phyloP scores from a whole-genome alignment of 306 rosid species.

The Fragaria ananassa region DNA sequence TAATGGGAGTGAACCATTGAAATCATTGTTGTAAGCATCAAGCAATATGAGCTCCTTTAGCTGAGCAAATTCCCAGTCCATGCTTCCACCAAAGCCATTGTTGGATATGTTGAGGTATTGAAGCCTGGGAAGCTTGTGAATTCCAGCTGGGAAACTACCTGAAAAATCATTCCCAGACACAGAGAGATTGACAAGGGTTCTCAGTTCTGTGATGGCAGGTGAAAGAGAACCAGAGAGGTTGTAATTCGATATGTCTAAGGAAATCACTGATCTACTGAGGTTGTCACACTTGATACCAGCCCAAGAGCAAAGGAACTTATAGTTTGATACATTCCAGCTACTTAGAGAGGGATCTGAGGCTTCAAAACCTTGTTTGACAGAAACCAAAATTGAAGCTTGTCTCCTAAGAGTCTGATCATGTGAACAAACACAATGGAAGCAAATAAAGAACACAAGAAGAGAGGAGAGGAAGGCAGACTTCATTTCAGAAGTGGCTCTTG shows the following conservation, averaged over 20 bases:
- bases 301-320: slow-evolving; percentile 69
- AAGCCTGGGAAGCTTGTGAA: slow-evolving; percentile 44
- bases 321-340: slow-evolving; percentile 57
- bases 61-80: slow-evolving; percentile 51
- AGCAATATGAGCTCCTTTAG: slow-evolving; percentile 43
- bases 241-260: slow-evolving; percentile 59
- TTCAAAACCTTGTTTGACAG: slow-evolving; percentile 57
- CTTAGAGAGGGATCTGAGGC: slow-evolving; percentile 35
- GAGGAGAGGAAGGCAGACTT: slow-evolving; percentile 24
- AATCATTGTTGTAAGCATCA: slow-evolving; percentile 72
- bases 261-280: slow-evolving; percentile 42
- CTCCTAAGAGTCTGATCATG: slow-evolving; percentile 41
- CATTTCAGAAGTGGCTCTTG: slow-evolving; percentile 25
- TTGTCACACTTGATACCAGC: slow-evolving; percentile 60
- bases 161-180: slow-evolving; percentile 48
- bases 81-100: slow-evolving; percentile 61
- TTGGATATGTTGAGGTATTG: slow-evolving; percentile 69
- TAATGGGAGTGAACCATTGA: slow-evolving; percentile 66
- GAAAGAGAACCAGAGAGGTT: slow-evolving; percentile 70
- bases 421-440: slow-evolving; percentile 42
- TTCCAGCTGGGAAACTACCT: slow-evolving; percentile 41
- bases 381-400: slow-evolving; percentile 73
- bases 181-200: slow-evolving; percentile 40
- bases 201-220: slow-evolving; percentile 49
- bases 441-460: slow-evolving; percentile 30